Percentiles rank a stretch among this genome's conserved stretches.
Evolutionary conservation across 2,329 filamentous ascomycete genomes (phyloP).

Genomic region (Fusarium mexicanum): DNA sequence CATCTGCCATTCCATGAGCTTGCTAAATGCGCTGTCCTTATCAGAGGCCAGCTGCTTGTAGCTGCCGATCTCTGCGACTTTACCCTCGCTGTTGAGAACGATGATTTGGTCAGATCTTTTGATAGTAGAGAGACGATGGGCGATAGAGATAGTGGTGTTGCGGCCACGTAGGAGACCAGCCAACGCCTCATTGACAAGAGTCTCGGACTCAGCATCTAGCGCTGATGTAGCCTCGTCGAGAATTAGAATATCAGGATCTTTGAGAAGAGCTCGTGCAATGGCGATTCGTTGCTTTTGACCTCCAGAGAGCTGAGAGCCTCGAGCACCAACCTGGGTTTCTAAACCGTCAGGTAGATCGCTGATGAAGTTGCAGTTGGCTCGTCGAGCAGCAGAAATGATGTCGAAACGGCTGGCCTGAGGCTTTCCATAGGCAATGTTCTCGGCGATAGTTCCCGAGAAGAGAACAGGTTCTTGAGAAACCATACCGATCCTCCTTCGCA

Average conservation of each 20-base stretch:
- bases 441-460: conserved; percentile 84
- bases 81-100: conserved; percentile 85
- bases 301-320: conserved; percentile 92
- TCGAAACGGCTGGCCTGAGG: conserved; percentile 81
- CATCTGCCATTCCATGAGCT: conserved; percentile 99
- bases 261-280: conserved; percentile 92
- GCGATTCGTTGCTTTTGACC: conserved; percentile 98
- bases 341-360: conserved; percentile 95
- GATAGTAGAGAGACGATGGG: conserved; percentile 94
- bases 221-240: conserved; percentile 97
- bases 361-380: conserved; percentile 97
- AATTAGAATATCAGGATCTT: conserved; percentile 95
- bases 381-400: conserved; percentile 85
- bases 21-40: conserved; percentile 85
- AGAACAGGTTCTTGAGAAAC: conserved; percentile 96
- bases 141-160: conserved; percentile 98
- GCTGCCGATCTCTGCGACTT: conserved; percentile 88
- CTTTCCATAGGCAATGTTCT: conserved; percentile 92
- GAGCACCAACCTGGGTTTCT: conserved; percentile 90
- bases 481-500: conserved; percentile 91
- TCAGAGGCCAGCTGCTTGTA: conserved; percentile 80
- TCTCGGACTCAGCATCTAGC: conserved; percentile 95
- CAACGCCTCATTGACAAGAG: conserved; percentile 91
- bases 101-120: conserved; percentile 96
- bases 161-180: conserved; percentile 81